Conservation (phyloP, 768 basidiomycete genomes). For the Leccinum barrowsii region DNA sequence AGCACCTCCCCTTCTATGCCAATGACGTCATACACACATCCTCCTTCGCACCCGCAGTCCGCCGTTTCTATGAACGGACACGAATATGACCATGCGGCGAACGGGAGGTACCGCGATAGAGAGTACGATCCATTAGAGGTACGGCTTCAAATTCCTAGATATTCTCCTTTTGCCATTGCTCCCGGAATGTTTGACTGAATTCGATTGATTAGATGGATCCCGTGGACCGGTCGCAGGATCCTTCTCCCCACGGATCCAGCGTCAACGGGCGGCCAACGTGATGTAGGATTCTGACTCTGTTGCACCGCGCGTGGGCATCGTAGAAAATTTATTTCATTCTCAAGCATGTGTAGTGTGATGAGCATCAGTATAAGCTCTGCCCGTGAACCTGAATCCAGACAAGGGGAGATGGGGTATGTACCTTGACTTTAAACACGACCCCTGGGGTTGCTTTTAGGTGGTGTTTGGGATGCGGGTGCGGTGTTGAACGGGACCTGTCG, state of each 20-base stretch:
- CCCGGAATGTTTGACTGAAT: background rate
- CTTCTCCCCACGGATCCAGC: conserved; percentile 20
- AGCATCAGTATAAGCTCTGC: background rate
- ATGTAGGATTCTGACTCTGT: conserved; percentile 12
- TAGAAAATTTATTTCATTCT: background rate
- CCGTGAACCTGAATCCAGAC: background rate
- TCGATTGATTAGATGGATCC: conserved; percentile 7
- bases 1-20: conserved; percentile 16
- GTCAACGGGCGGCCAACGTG: conserved; percentile 24
- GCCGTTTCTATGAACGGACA: conserved; percentile 25
- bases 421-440: background rate
- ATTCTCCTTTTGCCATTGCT: background rate
- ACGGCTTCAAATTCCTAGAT: background rate
- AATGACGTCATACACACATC: conserved; percentile 17
- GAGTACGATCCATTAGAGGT: conserved; percentile 25
- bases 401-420: background rate
- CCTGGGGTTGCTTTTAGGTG: no score
- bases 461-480: no score
- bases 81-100: conserved; percentile 15
- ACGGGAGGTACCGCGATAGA: conserved; percentile 27
- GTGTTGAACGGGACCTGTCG: no score
- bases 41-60: conserved; percentile 5
- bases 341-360: background rate
- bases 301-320: background rate
- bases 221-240: conserved; percentile 17